These are phyloP conservation scores for Colletotrichum phormii DNA, from an alignment of 2,329 filamentous ascomycete species.

Conservation along the genomic window DNA sequence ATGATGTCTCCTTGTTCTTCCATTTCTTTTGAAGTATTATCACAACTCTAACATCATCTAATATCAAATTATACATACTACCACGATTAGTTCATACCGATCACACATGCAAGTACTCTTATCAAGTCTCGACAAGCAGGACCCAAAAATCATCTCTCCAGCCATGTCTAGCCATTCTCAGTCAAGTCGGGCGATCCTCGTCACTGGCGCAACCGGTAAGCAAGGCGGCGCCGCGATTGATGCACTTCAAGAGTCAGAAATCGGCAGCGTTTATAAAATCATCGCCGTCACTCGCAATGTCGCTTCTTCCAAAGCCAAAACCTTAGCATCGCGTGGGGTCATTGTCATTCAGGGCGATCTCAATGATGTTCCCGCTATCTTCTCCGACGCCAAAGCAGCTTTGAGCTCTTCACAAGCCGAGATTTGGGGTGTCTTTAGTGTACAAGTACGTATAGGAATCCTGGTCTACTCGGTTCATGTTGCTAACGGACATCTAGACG, in stretches of 20 bases:
- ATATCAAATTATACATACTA: background rate
- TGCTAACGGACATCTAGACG: background rate
- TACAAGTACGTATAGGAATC: slow-evolving; percentile 42
- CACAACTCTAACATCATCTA: background rate
- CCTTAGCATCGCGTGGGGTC: slow-evolving; percentile 46
- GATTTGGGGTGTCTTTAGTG: slow-evolving; percentile 67
- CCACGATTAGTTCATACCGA: background rate
- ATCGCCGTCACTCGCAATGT: slow-evolving; percentile 67
- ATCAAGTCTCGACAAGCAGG: too few relatives aligned
- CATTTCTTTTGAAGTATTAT: too few relatives aligned
- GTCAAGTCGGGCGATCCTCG: slow-evolving; percentile 38
- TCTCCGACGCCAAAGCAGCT: slow-evolving; percentile 42
- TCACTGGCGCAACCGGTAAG: slow-evolving; percentile 52
- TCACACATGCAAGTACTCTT: background rate
- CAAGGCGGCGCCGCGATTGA: slow-evolving; percentile 49
- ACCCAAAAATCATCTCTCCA: background rate
- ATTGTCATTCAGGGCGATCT: slow-evolving; percentile 60
- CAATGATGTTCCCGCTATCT: slow-evolving; percentile 58
- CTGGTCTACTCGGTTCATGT: background rate
- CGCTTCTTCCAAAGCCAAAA: slow-evolving; percentile 55
- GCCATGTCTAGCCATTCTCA: background rate
- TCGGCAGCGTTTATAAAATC: slow-evolving; percentile 19
- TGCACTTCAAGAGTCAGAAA: slow-evolving; percentile 41
- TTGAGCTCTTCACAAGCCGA: background rate
- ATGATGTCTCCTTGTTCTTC: background rate